A percentile compares a stretch with the other conserved stretches of the same genome.
Conservation (phyloP, 495 filamentous ascomycete genomes). For the Astrocystis sublimbata region DNA sequence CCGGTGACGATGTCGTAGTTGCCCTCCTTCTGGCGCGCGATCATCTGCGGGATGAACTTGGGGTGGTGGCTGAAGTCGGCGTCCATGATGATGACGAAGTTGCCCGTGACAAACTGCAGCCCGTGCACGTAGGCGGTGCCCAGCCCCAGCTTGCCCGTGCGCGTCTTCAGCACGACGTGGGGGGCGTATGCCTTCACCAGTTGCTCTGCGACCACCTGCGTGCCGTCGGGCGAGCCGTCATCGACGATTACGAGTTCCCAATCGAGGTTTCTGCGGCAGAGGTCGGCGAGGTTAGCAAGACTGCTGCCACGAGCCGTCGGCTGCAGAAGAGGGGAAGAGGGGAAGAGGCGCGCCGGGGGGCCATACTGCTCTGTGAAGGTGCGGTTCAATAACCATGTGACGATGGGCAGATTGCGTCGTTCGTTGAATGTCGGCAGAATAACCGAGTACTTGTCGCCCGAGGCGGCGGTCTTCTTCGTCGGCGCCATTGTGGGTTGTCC, state of each 20-base stretch:
- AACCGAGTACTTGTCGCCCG: constrained; percentile 84
- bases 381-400: constrained; percentile 87
- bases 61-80: constrained; percentile 98
- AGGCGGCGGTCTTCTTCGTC: constrained; percentile 35
- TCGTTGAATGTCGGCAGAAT: constrained; percentile 99
- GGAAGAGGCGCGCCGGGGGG: background rate
- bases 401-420: constrained; percentile 92
- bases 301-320: background rate
- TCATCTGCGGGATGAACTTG: constrained; percentile 92
- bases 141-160: constrained; percentile 90
- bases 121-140: constrained; percentile 98
- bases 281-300: background rate
- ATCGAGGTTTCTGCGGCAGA: constrained; percentile 70
- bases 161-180: constrained; percentile 80
- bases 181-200: constrained; percentile 79
- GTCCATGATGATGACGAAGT: constrained; percentile 99
- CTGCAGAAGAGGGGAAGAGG: too few species aligned
- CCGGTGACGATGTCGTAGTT: constrained; percentile 96
- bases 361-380: constrained; percentile 82
- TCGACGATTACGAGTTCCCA: constrained; percentile 98
- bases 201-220: constrained; percentile 83
- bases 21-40: constrained; percentile 64
- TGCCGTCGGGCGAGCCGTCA: constrained; percentile 96
- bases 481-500: constrained; percentile 33
- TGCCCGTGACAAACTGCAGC: constrained; percentile 80